These are phyloP conservation scores for Daldinia concentrica DNA, from an alignment of 495 filamentous ascomycete genomes.

Conservation along the genomic window DNA sequence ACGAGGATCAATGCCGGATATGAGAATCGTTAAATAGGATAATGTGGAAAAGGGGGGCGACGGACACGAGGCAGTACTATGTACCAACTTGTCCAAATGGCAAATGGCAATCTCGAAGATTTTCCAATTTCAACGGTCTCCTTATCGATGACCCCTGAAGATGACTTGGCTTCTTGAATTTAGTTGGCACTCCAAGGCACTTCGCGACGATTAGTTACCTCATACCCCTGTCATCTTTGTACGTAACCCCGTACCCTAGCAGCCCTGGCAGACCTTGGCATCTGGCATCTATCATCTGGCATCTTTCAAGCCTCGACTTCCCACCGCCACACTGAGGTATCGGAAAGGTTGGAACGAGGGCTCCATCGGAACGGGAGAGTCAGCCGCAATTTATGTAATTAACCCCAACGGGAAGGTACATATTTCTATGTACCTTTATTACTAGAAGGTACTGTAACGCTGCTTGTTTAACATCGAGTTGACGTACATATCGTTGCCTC, in stretches of 20 bases:
- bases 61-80: constrained; percentile 21
- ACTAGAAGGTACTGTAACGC: constrained; percentile 25
- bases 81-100: constrained; percentile 39
- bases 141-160: constrained; percentile 12
- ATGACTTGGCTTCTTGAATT: not conserved
- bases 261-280: constrained; percentile 1
- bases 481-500: constrained; percentile 33
- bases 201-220: not conserved
- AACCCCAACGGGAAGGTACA: not conserved
- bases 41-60: constrained; percentile 29
- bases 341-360: not conserved
- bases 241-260: constrained; percentile 5
- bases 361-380: constrained; percentile 1
- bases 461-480: constrained; percentile 9
- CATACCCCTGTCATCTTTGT: constrained; percentile 8
- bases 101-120: constrained; percentile 30
- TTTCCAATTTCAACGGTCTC: constrained; percentile 37
- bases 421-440: constrained; percentile 6
- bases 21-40: constrained; percentile 31
- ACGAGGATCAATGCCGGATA: constrained; percentile 37
- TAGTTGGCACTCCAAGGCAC: not conserved
- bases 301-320: constrained; percentile 2
- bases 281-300: not conserved
- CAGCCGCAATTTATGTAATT: constrained; percentile 6
- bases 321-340: constrained; percentile 7